phyloP scores from a whole-genome alignment of 1,139 yeast species.

The Geotrichum candidum region DNA sequence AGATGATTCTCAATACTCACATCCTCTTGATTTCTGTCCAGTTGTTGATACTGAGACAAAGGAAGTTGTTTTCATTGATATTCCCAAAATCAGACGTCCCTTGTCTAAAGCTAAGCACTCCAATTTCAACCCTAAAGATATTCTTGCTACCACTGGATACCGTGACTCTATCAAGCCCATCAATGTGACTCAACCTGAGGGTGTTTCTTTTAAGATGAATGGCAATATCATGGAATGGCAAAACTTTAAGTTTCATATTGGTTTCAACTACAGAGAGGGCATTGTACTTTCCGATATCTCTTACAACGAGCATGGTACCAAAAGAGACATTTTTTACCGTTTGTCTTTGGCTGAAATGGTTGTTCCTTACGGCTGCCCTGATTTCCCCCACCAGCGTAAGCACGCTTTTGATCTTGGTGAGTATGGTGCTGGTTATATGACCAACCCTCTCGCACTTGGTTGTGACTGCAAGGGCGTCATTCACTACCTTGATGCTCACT shows the following conservation, averaged over 20 bases:
- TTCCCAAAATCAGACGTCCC: conserved; percentile 69
- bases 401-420: conserved; percentile 85
- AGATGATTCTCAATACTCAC: conserved; percentile 78
- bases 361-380: conserved; percentile 78
- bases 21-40: conserved; percentile 78
- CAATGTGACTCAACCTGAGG: conserved; percentile 70
- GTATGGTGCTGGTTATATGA: conserved; percentile 81
- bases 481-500: conserved; percentile 72
- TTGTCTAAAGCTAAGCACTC: conserved; percentile 62
- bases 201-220: conserved; percentile 66
- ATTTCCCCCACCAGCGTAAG: conserved; percentile 74
- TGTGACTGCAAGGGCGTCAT: conserved; percentile 84
- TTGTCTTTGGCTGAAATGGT: conserved; percentile 76
- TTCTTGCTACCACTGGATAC: conserved; percentile 53
- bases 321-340: conserved; percentile 69
- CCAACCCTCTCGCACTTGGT: conserved; percentile 70
- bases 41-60: conserved; percentile 67
- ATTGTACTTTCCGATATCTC: conserved; percentile 68
- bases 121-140: conserved; percentile 60
- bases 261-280: conserved; percentile 82
- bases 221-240: conserved; percentile 73
- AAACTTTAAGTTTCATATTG: conserved; percentile 68
- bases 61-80: conserved; percentile 66
- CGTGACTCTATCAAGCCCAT: conserved; percentile 59
- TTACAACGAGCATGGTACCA: conserved; percentile 68